Evolutionary conservation across 1,139 yeast genomes (phyloP).

Genomic region (Diutina siamensis): DNA sequence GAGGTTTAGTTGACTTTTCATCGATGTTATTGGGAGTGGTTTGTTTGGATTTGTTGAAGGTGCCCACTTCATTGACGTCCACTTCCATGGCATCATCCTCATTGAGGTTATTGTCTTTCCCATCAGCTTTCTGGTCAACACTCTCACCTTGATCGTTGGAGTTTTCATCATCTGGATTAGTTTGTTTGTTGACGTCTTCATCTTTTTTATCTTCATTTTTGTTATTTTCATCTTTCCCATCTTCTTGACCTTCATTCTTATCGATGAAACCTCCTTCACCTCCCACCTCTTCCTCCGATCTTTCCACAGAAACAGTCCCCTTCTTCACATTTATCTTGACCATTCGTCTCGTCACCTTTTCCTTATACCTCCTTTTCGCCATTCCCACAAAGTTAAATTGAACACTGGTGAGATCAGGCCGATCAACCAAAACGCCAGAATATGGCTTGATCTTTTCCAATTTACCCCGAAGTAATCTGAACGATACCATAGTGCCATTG

Average conservation of each 20-base stretch:
- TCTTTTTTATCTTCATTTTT: constrained; percentile 8
- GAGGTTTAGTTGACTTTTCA: neutral
- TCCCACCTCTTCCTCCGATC: neutral
- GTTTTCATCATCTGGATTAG: neutral
- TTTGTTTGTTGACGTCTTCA: neutral
- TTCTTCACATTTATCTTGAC: neutral
- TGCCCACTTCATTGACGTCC: constrained; percentile 3
- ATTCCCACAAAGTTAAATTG: neutral
- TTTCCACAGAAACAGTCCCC: neutral
- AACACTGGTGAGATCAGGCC: neutral
- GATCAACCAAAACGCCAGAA: neutral
- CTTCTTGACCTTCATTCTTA: constrained; percentile 18
- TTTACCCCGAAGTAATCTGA: neutral
- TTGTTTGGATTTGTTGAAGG: constrained; percentile 6
- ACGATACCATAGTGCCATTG: neutral
- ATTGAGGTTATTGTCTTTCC: constrained; percentile 12
- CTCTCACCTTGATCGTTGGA: no score
- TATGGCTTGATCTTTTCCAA: neutral
- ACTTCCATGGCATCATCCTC: constrained; percentile 6
- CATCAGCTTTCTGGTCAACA: no score
- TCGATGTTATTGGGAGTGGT: constrained; percentile 2
- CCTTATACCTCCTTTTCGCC: neutral
- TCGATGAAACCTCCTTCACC: neutral
- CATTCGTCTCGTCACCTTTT: neutral
- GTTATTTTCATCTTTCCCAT: constrained; percentile 14